These are phyloP conservation scores for Gymnopilus dilepis DNA, from an alignment of 768 basidiomycete genomes.

Conservation along the genomic window DNA sequence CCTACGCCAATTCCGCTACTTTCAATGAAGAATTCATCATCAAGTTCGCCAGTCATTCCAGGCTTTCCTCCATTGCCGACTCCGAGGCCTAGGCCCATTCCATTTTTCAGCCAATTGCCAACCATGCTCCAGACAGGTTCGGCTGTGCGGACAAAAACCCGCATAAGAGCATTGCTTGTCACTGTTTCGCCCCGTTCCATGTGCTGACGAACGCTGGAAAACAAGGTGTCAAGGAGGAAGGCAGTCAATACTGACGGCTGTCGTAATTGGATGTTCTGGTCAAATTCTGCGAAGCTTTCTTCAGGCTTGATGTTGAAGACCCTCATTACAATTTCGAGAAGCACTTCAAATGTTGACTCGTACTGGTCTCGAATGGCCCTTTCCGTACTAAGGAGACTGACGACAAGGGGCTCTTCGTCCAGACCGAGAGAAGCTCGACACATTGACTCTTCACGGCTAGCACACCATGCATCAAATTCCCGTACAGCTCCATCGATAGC, in stretches of 20 bases:
- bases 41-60: constrained; percentile 45
- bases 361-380: constrained; percentile 63
- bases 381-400: constrained; percentile 72
- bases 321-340: constrained; percentile 54
- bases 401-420: constrained; percentile 47
- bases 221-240: constrained; percentile 65
- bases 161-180: constrained; percentile 61
- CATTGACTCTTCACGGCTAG: constrained; percentile 68
- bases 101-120: constrained; percentile 72
- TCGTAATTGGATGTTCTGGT: constrained; percentile 26
- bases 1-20: constrained; percentile 63
- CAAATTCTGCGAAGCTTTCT: constrained; percentile 27
- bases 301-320: constrained; percentile 37
- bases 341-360: constrained; percentile 58
- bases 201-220: constrained; percentile 61
- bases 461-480: constrained; percentile 72
- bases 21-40: constrained; percentile 85
- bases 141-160: constrained; percentile 63
- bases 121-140: constrained; percentile 81
- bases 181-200: constrained; percentile 60
- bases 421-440: constrained; percentile 60
- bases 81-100: constrained; percentile 60
- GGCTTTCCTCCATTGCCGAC: constrained; percentile 28
- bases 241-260: constrained; percentile 61
- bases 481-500: constrained; percentile 67